phyloP scores from a whole-genome alignment of 306 rosid species.

The Mimosa bimucronata region DNA sequence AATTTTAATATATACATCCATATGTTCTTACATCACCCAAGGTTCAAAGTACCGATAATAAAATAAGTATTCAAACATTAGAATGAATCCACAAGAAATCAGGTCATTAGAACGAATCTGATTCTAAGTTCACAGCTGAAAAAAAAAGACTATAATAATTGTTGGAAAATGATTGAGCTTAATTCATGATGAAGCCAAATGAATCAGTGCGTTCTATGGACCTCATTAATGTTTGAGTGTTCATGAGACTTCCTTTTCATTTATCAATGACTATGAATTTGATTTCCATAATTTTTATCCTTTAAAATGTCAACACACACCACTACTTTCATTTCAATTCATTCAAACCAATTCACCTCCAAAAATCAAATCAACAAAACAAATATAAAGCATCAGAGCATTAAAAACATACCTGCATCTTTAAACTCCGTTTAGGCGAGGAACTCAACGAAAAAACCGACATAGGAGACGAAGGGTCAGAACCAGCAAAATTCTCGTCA shows the following conservation, averaged over 20 bases:
- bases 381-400: not conserved
- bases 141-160: too few relatives aligned
- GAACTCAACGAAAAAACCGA: conserved; percentile 22
- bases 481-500: conserved; percentile 39
- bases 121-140: too few relatives aligned
- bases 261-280: too few relatives aligned
- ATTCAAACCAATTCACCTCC: not conserved
- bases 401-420: not conserved
- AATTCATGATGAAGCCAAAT: not conserved
- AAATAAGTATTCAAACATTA: too few relatives aligned
- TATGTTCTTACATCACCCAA: too few relatives aligned
- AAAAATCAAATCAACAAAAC: not conserved
- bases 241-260: not conserved
- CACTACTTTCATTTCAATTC: not conserved
- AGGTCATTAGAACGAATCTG: too few relatives aligned
- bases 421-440: not conserved
- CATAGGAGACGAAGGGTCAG: conserved; percentile 49
- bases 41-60: too few relatives aligned
- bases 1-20: too few relatives aligned
- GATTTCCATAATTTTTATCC: not conserved
- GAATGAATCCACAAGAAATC: too few relatives aligned
- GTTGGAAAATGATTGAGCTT: not conserved
- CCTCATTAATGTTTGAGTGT: too few relatives aligned
- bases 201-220: not conserved
- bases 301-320: not conserved